Evolutionary conservation across 129 eudicot genomes (phyloP).

Genomic region (Oenanthe sinensis): DNA sequence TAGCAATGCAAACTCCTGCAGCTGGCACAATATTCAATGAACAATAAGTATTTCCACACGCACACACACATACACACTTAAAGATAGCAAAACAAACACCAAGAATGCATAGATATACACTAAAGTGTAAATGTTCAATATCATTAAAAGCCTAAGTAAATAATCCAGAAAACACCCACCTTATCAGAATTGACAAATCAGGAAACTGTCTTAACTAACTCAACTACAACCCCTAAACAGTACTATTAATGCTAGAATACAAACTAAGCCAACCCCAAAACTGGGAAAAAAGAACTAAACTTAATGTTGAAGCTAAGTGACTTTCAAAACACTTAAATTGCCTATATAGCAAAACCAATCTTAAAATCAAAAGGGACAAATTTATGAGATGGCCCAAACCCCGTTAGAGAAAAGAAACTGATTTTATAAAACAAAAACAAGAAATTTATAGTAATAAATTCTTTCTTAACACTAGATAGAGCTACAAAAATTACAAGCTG

Average conservation of each 20-base stretch:
- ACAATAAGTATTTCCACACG: slow-evolving; percentile 14
- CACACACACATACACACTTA: not conserved
- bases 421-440: not conserved
- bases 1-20: slow-evolving; percentile 17
- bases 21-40: not conserved
- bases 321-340: not conserved
- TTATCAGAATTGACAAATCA: slow-evolving; percentile 27
- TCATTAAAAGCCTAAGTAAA: slow-evolving; percentile 21
- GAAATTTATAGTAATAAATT: not conserved
- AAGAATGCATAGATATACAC: slow-evolving; percentile 15
- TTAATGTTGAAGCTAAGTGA: not conserved
- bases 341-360: not conserved
- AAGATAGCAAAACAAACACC: slow-evolving; percentile 12
- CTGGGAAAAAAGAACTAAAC: not conserved
- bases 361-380: not conserved
- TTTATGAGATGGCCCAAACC: not conserved
- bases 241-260: not conserved
- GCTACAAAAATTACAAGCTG: not conserved
- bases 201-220: not conserved
- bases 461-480: not conserved
- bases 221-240: slow-evolving; percentile 1
- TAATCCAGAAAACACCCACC: slow-evolving; percentile 26
- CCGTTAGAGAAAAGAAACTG: not conserved
- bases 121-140: slow-evolving; percentile 25
- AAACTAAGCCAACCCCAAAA: slow-evolving; percentile 1